A percentile compares a stretch with the other conserved stretches of the same genome.
Conservation (phyloP, 2,329 filamentous ascomycete species). For the Cercospora nicotianae region DNA sequence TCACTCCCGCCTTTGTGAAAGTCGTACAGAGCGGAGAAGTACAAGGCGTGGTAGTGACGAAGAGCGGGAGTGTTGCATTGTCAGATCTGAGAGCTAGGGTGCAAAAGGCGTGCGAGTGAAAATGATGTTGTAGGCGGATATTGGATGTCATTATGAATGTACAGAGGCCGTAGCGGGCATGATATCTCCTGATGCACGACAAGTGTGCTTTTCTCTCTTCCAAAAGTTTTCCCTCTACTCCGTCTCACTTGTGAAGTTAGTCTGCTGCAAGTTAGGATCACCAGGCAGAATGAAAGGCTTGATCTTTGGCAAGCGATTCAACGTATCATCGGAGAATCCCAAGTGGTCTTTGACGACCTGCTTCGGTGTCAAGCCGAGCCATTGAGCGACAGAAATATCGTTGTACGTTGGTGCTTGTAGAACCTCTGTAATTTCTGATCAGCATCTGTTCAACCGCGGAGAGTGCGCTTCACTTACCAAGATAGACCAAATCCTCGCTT, state of each 20-base stretch:
- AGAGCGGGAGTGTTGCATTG: constrained; percentile 29
- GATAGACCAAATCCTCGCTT: constrained; percentile 57
- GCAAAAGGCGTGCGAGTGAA: constrained; percentile 21
- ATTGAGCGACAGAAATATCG: constrained; percentile 59
- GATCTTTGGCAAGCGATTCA: constrained; percentile 40
- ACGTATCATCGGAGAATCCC: constrained; percentile 35
- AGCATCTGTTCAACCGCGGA: neutral
- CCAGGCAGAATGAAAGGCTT: constrained; percentile 45
- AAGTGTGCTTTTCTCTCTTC: neutral
- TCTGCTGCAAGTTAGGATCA: constrained; percentile 39
- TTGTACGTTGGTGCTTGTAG: constrained; percentile 54
- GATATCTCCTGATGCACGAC: neutral
- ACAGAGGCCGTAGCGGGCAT: neutral
- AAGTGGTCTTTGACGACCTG: constrained; percentile 42
- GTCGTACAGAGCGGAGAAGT: constrained; percentile 43
- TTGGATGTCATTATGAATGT: neutral
- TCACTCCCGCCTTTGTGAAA: constrained; percentile 47
- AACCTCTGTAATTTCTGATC: constrained; percentile 45
- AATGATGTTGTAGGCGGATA: neutral
- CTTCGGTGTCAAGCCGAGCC: constrained; percentile 54
- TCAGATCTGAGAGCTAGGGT: constrained; percentile 34
- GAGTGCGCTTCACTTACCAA: constrained; percentile 34
- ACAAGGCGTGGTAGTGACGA: constrained; percentile 47
- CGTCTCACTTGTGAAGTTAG: constrained; percentile 40
- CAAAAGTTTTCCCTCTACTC: constrained; percentile 11